These are phyloP conservation scores for Diaporthe nobilis DNA, from an alignment of 2,329 filamentous ascomycete species.

Conservation along the genomic window DNA sequence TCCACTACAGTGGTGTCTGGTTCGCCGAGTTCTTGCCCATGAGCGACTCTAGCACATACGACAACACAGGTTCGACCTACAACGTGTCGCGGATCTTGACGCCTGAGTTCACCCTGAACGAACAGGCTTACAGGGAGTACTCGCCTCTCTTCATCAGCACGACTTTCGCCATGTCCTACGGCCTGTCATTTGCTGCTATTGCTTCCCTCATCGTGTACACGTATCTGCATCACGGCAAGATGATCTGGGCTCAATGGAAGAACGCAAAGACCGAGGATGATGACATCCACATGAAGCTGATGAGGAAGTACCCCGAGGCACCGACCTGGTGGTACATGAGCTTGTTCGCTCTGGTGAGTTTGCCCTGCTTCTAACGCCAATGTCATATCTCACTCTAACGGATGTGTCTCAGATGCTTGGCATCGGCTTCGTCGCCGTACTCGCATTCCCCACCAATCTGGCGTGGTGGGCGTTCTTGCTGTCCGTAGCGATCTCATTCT, in stretches of 20 bases:
- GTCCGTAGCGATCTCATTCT: constrained; percentile 73
- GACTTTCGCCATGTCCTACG: constrained; percentile 79
- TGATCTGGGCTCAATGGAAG: constrained; percentile 75
- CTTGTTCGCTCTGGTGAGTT: constrained; percentile 67
- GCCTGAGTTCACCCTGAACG: constrained; percentile 72
- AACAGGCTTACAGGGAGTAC: constrained; percentile 75
- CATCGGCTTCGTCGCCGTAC: constrained; percentile 67
- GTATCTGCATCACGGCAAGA: constrained; percentile 75
- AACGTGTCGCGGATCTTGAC: constrained; percentile 76
- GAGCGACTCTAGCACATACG: constrained; percentile 78
- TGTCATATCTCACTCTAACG: constrained; percentile 35
- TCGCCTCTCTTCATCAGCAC: constrained; percentile 80
- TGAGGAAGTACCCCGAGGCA: constrained; percentile 74
- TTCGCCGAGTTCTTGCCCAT: constrained; percentile 77
- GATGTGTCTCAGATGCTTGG: constrained; percentile 61
- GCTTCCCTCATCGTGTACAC: constrained; percentile 78
- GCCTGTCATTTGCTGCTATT: constrained; percentile 80
- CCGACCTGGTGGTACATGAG: constrained; percentile 75
- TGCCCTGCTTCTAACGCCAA: neutral
- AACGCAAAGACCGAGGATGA: constrained; percentile 72
- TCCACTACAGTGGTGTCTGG: constrained; percentile 78
- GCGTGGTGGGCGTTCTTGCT: constrained; percentile 81
- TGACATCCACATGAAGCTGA: constrained; percentile 75
- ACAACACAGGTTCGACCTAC: constrained; percentile 76
- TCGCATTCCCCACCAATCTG: constrained; percentile 76